Evolutionary conservation across 2,329 filamentous ascomycete species (phyloP), one percentile per base, ranked within the genome.

Genomic region (Trichoderma afroharzianum): DNA sequence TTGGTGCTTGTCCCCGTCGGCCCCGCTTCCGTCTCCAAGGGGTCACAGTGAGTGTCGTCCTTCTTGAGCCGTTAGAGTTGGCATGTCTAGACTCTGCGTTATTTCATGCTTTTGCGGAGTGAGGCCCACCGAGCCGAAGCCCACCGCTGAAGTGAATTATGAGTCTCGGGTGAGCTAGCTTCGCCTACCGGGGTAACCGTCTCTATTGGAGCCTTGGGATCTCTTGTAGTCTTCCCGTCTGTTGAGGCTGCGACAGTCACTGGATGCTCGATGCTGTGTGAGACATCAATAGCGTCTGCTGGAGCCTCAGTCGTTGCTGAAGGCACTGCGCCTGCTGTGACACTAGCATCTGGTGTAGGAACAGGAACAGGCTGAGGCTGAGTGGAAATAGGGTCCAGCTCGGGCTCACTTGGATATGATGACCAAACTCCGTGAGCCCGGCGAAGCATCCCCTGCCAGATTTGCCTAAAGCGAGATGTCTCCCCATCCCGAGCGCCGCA

Each of bases 401-500:
- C 43, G 9, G 5, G n/a, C 21, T 14, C 43, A 21, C n/a, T 6
- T 9, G 12, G 21, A 53, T 53, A 12, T 36, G 50, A 12, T 36
- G 50, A 6, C 39, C 3, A 21, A 53, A 33, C 4, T 28, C 59
- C 43, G 39, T 1, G 39, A 43, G 15, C 39, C 39, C 15, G 43
- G 43, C 43, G 43, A 50, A 21, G 33, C 11, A 68, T 14, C 18
- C 33, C 47, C 12, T 57, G 55, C 39, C 62, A 28, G 18, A 68
- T 15, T 14, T 7, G 14, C 21, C 18, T 66, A 43, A 67, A n/a
- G 30, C 62, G 55, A 62, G 53, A 47, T 12, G 6, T 26, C 14
- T 57, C 18, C 24, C 43, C 66, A 14, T 47, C 21, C 2, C 33
- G 62, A 14, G 7, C 4, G 6, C 66, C 64, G 36, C 78, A 79